Evolutionary conservation across 1,284 basidiomycete genomes (phyloP).

Genomic region (Xerocomus nothofagi): DNA sequence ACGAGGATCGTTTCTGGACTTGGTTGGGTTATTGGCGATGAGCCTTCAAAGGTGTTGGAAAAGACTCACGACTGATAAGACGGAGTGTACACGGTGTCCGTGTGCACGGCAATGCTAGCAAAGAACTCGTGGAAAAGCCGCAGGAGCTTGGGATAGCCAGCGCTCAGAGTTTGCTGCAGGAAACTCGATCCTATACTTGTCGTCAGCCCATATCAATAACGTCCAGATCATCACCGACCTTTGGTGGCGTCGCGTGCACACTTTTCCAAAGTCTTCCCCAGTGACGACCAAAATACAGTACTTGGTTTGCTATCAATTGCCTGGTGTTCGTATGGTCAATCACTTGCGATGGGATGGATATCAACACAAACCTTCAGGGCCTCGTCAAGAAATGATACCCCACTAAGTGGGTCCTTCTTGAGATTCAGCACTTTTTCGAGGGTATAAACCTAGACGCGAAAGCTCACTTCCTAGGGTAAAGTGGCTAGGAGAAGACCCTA

Average conservation of each 20-base stretch:
- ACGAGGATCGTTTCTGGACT: slow-evolving; percentile 91
- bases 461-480: background rate
- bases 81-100: slow-evolving; percentile 86
- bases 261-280: slow-evolving; percentile 79
- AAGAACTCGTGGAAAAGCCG: slow-evolving; percentile 96
- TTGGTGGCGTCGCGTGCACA: slow-evolving; percentile 75
- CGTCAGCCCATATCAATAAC: background rate
- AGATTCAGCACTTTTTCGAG: slow-evolving; percentile 90
- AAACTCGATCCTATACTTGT: slow-evolving; percentile 66
- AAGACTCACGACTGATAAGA: slow-evolving; percentile 73
- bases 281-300: slow-evolving; percentile 85
- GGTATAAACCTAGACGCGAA: slow-evolving; percentile 72
- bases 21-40: slow-evolving; percentile 62
- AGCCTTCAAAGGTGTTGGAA: background rate
- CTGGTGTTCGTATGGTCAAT: slow-evolving; percentile 37
- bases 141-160: slow-evolving; percentile 82
- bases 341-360: background rate
- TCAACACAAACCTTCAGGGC: slow-evolving; percentile 74
- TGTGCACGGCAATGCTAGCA: slow-evolving; percentile 90
- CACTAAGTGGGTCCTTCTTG: slow-evolving; percentile 80
- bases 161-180: slow-evolving; percentile 82
- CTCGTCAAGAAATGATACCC: slow-evolving; percentile 84
- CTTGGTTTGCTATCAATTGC: slow-evolving; percentile 88
- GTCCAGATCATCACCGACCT: slow-evolving; percentile 45
- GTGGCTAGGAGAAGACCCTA: slow-evolving; percentile 25